These are phyloP conservation scores for Zangia roseola DNA, from an alignment of 768 basidiomycete genomes.

Conservation along the genomic window DNA sequence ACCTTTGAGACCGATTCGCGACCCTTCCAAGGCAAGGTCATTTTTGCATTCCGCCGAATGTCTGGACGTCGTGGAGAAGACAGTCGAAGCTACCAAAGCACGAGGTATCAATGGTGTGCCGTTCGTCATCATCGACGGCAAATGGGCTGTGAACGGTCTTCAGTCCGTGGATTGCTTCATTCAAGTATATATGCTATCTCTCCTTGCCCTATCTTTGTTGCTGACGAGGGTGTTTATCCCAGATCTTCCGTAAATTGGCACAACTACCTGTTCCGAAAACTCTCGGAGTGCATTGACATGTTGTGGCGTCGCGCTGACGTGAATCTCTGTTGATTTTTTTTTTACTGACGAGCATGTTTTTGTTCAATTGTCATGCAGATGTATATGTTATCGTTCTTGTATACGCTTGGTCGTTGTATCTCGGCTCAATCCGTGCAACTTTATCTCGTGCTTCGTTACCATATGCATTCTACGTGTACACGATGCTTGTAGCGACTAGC, in stretches of 20 bases:
- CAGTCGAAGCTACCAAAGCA: slow-evolving; percentile 37
- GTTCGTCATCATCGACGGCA: slow-evolving; percentile 46
- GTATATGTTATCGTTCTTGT: too few relatives aligned
- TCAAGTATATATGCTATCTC: slow-evolving; percentile 25
- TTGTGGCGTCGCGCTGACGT: too few relatives aligned
- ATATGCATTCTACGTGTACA: too few relatives aligned
- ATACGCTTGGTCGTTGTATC: too few relatives aligned
- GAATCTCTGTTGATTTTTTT: too few relatives aligned
- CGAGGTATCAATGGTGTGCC: slow-evolving; percentile 50
- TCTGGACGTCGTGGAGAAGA: slow-evolving; percentile 37
- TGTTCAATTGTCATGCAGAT: too few relatives aligned
- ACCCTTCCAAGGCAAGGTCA: slow-evolving; percentile 28
- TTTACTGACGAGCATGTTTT: too few relatives aligned
- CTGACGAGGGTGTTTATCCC: too few relatives aligned
- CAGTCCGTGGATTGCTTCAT: slow-evolving; percentile 41
- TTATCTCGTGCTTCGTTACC: too few relatives aligned
- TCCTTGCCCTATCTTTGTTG: too few relatives aligned
- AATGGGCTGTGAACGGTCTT: slow-evolving; percentile 45
- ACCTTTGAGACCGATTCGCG: not conserved
- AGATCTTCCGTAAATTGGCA: slow-evolving; percentile 33
- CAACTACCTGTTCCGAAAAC: slow-evolving; percentile 9
- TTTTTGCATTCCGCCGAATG: slow-evolving; percentile 42
- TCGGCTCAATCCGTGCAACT: too few relatives aligned
- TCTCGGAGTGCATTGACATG: not conserved
- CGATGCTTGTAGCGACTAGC: too few relatives aligned